Percentiles rank a stretch among this genome's conserved stretches.
Evolutionary conservation across 2,329 filamentous ascomycete species (phyloP).

Genomic region (Pseudonectria foliicola): DNA sequence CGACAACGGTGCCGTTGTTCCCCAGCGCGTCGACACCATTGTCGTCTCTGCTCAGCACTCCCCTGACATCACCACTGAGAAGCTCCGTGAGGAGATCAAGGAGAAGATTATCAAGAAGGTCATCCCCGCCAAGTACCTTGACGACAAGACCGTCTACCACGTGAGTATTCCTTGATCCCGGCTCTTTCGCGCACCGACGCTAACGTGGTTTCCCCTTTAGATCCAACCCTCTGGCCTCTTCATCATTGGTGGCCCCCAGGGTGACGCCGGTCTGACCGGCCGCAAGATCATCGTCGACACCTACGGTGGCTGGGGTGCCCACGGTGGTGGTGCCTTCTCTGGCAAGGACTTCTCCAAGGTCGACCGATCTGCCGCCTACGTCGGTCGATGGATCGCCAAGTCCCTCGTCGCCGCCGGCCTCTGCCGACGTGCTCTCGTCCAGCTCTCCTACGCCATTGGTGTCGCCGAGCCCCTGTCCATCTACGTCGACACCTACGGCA

Average conservation of each 20-base stretch:
- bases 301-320: constrained; percentile 98
- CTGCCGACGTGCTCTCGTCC: constrained; percentile 86
- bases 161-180: constrained; percentile 41
- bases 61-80: constrained; percentile 79
- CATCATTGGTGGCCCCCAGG: constrained; percentile 98
- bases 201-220: constrained; percentile 26
- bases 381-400: constrained; percentile 98
- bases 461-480: constrained; percentile 96
- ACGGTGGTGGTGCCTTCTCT: constrained; percentile 99
- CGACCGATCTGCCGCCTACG: constrained; percentile 95
- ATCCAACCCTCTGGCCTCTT: constrained; percentile 98
- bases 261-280: constrained; percentile 96
- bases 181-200: not conserved
- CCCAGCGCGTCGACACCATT: constrained; percentile 88
- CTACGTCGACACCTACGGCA: constrained; percentile 97
- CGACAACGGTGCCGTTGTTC: constrained; percentile 88
- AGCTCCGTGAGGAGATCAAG: constrained; percentile 87
- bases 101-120: constrained; percentile 96
- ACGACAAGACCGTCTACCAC: constrained; percentile 93
- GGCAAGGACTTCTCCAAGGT: constrained; percentile 99
- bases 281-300: constrained; percentile 99
- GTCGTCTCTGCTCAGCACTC: constrained; percentile 95
- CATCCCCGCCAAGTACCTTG: constrained; percentile 87
- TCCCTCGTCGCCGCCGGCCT: constrained; percentile 86
- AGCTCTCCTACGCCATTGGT: constrained; percentile 99